Percentiles rank a stretch among this genome's conserved stretches.
Evolutionary conservation across 495 filamentous ascomycete genomes (phyloP).

Genomic region (Evernia prunastri): DNA sequence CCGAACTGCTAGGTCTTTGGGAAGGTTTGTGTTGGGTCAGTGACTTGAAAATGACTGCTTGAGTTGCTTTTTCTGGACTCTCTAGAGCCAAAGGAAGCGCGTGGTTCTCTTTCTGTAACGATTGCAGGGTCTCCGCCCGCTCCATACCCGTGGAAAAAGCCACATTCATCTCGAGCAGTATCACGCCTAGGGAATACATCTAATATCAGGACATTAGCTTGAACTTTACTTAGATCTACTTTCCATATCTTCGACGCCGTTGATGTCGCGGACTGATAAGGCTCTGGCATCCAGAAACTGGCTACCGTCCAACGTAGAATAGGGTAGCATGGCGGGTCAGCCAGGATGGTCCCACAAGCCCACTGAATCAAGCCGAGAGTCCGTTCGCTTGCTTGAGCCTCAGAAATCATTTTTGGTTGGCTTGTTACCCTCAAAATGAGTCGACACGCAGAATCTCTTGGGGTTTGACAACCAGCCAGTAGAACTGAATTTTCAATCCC

Average conservation of each 20-base stretch:
- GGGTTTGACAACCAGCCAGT: background rate
- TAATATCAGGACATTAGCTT: background rate
- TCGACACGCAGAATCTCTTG: background rate
- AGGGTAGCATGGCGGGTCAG: background rate
- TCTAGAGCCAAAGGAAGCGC: conserved; percentile 68
- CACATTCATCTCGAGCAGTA: conserved; percentile 97
- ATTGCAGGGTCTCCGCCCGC: conserved; percentile 65
- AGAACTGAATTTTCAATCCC: background rate
- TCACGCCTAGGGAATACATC: conserved; percentile 95
- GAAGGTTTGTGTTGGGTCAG: conserved; percentile 74
- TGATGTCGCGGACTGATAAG: background rate
- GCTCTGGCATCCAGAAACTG: background rate
- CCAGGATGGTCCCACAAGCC: background rate
- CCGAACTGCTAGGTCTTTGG: conserved; percentile 74
- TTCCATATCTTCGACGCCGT: background rate
- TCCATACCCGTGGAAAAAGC: conserved; percentile 81
- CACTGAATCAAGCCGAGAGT: background rate
- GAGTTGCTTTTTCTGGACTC: conserved; percentile 62
- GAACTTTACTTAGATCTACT: background rate
- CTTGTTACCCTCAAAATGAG: background rate
- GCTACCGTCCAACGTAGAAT: background rate
- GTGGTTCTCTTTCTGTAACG: conserved; percentile 61
- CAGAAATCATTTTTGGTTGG: background rate
- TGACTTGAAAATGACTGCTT: conserved; percentile 69
- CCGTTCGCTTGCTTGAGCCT: background rate